Evolutionary conservation across 352 stramenopile genomes (phyloP), one percentile per base, ranked within the genome.

Genomic region (Phytophthora cryptogea): DNA sequence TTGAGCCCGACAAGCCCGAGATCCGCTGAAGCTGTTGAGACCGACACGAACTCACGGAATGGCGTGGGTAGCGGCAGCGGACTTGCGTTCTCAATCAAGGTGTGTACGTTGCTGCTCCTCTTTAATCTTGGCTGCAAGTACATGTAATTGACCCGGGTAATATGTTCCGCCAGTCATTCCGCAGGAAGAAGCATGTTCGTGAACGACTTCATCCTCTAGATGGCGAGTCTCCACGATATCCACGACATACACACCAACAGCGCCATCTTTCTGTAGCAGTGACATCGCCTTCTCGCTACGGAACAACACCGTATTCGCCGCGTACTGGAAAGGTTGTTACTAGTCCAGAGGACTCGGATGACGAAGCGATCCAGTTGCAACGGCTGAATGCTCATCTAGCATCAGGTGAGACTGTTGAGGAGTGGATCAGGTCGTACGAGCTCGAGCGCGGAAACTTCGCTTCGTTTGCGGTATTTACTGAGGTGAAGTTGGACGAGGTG

Each of bases 401-500:
- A 30, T 81, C 81, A 4, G 54, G 51, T 5, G 68, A 86, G 32
- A 76, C 63, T n/a, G 59, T 92, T 2, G 59, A 78, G 23, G 59
- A 77, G 16, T 94, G 85, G 85, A 86, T 94, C 32, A 56, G 65
- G 9, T 80, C 70, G 20, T 94, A 94, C 60, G 80, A 94, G 47
- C 48, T 61, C 1, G 83, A 94, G 35, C 84, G 80, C 8, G 35
- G 72, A 9, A 72, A 76, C 32, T 94, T 94, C 36, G 66, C 83
- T 28, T 91, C 83, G 6, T 94, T 90, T 45, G 81, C 85, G 7
- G 70, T 94, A 8, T 88, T 90, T 32, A 87, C 82, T 0, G 85
- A 94, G 56, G 67, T 85, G 30, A 94, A 94, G 49, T 55, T 94
- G 13, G 81, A 94, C 28, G 72, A 92, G 27, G 80, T 94, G n/a